Evolutionary conservation across 1,284 basidiomycete species (phyloP).

Genomic region (Tilletiopsis washingtonensis): DNA sequence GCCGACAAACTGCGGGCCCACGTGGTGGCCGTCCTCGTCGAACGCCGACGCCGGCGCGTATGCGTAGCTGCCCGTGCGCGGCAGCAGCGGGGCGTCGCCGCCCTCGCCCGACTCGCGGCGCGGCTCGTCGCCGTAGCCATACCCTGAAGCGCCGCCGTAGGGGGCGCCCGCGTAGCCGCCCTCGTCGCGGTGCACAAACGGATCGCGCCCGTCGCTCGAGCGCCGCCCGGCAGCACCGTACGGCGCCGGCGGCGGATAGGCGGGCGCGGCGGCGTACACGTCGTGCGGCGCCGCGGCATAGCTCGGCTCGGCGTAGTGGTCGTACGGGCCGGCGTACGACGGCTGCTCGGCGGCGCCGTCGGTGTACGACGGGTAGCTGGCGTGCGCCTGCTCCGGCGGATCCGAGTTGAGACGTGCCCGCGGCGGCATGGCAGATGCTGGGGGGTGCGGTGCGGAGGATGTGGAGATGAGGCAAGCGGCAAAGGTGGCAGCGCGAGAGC

Average conservation of each 20-base stretch:
- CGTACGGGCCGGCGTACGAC: neutral
- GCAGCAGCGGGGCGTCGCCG: conserved; percentile 26
- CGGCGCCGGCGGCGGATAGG: neutral
- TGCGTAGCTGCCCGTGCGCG: conserved; percentile 20
- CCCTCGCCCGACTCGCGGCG: conserved; percentile 13
- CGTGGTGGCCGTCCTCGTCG: conserved; percentile 30
- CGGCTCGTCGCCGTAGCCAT: conserved; percentile 9
- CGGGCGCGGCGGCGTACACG: neutral
- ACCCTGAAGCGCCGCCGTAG: neutral
- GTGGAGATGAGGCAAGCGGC: too few relatives aligned
- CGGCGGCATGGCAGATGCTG: neutral
- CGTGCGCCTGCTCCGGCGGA: neutral
- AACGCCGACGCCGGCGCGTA: conserved; percentile 37
- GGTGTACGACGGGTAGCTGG: neutral
- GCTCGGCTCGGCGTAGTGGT: neutral
- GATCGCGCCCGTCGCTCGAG: too few relatives aligned
- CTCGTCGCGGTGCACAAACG: too few relatives aligned
- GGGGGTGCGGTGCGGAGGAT: too few relatives aligned
- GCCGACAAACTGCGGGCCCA: conserved; percentile 11
- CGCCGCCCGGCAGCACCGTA: too few relatives aligned
- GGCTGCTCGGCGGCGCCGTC: neutral
- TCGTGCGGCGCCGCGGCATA: neutral
- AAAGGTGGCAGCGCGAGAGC: too few relatives aligned
- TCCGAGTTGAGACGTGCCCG: neutral
- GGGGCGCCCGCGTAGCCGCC: neutral